Conservation (phyloP, 345 rosid genomes). For the Gossypium turneri region DNA sequence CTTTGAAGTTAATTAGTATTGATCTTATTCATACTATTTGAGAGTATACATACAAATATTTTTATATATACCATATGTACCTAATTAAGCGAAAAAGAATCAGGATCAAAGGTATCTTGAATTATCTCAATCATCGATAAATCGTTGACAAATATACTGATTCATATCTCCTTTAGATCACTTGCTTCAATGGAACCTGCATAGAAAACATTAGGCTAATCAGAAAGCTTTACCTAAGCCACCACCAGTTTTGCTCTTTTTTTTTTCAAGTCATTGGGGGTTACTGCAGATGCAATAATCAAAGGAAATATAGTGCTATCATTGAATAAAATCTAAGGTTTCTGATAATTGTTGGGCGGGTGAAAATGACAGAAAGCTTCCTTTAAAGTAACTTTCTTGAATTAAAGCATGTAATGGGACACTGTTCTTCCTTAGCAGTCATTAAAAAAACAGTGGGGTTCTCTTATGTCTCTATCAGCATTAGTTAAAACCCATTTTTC, state of each 20-base stretch:
- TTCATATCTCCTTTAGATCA: slow-evolving; percentile 60
- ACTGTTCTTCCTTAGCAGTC: slow-evolving; percentile 26
- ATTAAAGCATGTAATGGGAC: slow-evolving; percentile 18
- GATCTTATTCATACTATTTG: slow-evolving; percentile 35
- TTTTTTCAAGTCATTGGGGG: background rate
- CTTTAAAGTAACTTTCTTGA: slow-evolving; percentile 24
- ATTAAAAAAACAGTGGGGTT: slow-evolving; percentile 33
- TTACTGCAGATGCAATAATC: background rate
- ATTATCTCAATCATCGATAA: slow-evolving; percentile 16
- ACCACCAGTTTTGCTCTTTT: too few relatives aligned
- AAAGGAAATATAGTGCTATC: background rate
- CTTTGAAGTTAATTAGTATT: slow-evolving; percentile 24
- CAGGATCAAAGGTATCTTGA: slow-evolving; percentile 23
- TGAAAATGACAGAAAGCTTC: slow-evolving; percentile 19
- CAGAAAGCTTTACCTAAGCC: slow-evolving; percentile 11
- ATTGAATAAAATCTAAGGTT: slow-evolving; percentile 25
- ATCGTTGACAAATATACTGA: slow-evolving; percentile 12
- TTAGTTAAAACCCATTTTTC: slow-evolving; percentile 14
- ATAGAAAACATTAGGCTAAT: background rate
- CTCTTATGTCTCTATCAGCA: slow-evolving; percentile 28
- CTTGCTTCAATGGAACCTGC: slow-evolving; percentile 50
- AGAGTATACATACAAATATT: slow-evolving; percentile 37
- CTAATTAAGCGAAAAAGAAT: slow-evolving; percentile 27
- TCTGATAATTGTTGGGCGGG: slow-evolving; percentile 4
- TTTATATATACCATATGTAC: slow-evolving; percentile 25